Conservation (phyloP, 1,284 basidiomycete species). For the Trichosporon sp. region DNA sequence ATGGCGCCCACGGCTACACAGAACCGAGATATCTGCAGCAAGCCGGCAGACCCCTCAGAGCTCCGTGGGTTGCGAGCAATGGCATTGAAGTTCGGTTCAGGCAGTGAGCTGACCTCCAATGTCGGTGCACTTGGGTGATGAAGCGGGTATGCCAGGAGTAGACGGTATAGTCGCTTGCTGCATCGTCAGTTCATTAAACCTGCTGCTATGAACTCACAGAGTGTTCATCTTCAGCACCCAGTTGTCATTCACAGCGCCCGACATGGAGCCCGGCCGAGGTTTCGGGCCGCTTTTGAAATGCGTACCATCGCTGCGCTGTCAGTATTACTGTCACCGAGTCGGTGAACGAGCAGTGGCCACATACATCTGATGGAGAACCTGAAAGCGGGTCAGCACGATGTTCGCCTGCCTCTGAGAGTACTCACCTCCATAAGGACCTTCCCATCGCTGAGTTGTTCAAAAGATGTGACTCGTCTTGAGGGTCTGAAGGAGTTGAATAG, state of each 20-base stretch:
- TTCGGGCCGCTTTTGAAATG: constrained; percentile 36
- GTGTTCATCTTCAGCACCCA: constrained; percentile 45
- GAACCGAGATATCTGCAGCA: constrained; percentile 36
- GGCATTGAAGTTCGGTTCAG: constrained; percentile 40
- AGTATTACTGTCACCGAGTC: not conserved
- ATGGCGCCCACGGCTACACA: constrained; percentile 38
- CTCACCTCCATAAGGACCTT: constrained; percentile 42
- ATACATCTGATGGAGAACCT: constrained; percentile 21
- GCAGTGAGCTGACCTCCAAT: constrained; percentile 31
- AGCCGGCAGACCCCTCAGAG: constrained; percentile 27
- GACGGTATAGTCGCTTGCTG: constrained; percentile 43
- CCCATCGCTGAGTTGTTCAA: constrained; percentile 41
- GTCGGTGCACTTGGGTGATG: constrained; percentile 33
- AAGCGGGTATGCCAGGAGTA: constrained; percentile 40
- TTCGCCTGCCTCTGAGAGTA: not conserved
- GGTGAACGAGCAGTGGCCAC: not conserved
- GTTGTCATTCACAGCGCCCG: constrained; percentile 29
- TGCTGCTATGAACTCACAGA: constrained; percentile 22
- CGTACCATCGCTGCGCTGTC: constrained; percentile 14
- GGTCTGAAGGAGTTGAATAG: constrained; percentile 42
- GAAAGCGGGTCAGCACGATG: not conserved
- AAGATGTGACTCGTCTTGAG: constrained; percentile 28
- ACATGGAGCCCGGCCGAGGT: constrained; percentile 14
- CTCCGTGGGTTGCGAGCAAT: constrained; percentile 34
- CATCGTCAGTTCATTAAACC: not conserved